phyloP scores from a whole-genome alignment of 768 basidiomycete species.

The Psilocybe subaeruginosa region DNA sequence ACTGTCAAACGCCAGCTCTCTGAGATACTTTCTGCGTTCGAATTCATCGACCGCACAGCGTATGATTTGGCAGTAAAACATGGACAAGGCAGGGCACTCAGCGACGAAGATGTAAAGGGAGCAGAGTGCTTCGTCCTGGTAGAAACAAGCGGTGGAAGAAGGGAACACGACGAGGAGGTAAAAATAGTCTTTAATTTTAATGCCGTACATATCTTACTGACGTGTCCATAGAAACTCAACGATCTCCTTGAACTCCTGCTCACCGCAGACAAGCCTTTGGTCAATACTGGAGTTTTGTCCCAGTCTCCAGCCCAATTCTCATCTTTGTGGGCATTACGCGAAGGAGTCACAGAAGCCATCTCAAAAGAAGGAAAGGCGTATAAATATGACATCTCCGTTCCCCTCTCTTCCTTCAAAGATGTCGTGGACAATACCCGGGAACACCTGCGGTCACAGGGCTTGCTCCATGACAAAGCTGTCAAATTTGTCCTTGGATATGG shows the following conservation, averaged over 20 bases:
- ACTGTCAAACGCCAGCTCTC: conserved; percentile 81
- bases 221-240: conserved; percentile 75
- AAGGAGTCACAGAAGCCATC: conserved; percentile 89
- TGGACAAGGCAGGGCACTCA: conserved; percentile 77
- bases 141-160: conserved; percentile 92
- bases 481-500: conserved; percentile 92
- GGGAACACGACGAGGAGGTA: conserved; percentile 94
- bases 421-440: conserved; percentile 83
- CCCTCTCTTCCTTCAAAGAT: conserved; percentile 82
- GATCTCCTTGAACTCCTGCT: conserved; percentile 78
- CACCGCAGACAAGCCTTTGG: conserved; percentile 70
- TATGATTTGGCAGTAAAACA: conserved; percentile 86
- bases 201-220: conserved; percentile 1
- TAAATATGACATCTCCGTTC: conserved; percentile 96
- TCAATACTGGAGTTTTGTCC: conserved; percentile 89
- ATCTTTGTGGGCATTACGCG: conserved; percentile 89
- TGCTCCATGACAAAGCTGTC: conserved; percentile 73
- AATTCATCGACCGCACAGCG: conserved; percentile 89
- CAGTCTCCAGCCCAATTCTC: conserved; percentile 90
- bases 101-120: conserved; percentile 72
- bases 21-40: conserved; percentile 96
- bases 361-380: conserved; percentile 95
- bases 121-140: conserved; percentile 90
- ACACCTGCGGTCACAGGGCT: conserved; percentile 67
- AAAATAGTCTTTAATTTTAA: conserved; percentile 2